Evolutionary conservation across 495 filamentous ascomycete species (phyloP), one percentile per base, ranked within the genome.

Genomic region (Margaritispora aquatica): DNA sequence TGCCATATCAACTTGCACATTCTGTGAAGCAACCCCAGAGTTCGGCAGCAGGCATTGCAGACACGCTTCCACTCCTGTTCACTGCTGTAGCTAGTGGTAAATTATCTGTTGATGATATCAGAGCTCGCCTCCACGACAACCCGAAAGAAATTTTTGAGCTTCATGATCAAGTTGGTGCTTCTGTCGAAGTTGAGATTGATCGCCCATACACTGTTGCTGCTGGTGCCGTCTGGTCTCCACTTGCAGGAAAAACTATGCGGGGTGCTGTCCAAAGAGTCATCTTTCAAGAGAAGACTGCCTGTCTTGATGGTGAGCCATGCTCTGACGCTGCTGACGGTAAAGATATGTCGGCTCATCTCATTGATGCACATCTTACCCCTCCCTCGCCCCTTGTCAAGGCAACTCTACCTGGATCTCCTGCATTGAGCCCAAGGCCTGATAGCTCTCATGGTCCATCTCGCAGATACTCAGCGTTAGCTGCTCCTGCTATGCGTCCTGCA

Each of bases 81-180:
- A 90, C 87, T 46, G 88, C 89, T 27, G 87, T 92, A 26, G 77
- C 84, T 17, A 87, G 92, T 68, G 88, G 89, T 55, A 84, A 77
- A 61, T 71, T 94, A 63, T 89, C 86, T 1, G 71, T 90, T 27
- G 86, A 92, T 26, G 88, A 92, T 65, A 76, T 94, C 68, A 84
- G 78, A 56, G 68, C 76, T 26, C 81, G 85, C 19, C 78, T 94
- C 1, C 87, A 93, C 66, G 85, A 90, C 62, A 92, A 91, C 63
- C 89, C 89, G 20, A 90, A 87, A 77, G 82, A 80, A 64, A 94
- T 94, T 61, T 94, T 93, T 59, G 88, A 93, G 74, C 79, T 94
- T 49, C 89, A 94, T 62, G 89, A 94, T 62, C 89, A 94, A 68
- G 74, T 83, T 19, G 86, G 85, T 57, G 84, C 86, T 55, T 84